phyloP scores from a whole-genome alignment of 805 yeast species.

The Schwanniomyces polymorphus region DNA sequence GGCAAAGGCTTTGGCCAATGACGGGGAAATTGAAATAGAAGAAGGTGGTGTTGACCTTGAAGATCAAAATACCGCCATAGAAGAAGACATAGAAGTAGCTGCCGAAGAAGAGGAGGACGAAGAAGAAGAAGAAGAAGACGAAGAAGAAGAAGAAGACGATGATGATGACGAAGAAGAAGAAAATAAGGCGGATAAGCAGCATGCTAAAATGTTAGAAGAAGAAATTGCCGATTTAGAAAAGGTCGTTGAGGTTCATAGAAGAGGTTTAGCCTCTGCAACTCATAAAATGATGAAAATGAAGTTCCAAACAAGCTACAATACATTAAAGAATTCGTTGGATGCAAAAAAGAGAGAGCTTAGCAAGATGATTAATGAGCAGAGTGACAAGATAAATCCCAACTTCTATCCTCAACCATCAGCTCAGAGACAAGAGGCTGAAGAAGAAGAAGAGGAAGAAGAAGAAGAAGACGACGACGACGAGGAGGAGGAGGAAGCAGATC shows the following conservation, averaged over 20 bases:
- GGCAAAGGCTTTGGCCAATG: constrained; percentile 52
- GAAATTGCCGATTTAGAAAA: constrained; percentile 79
- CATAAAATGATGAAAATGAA: constrained; percentile 87
- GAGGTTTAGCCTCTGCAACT: constrained; percentile 68
- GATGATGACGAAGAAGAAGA: constrained; percentile 52
- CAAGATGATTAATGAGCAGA: constrained; percentile 26
- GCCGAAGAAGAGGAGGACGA: constrained; percentile 56
- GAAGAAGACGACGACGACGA: constrained; percentile 27
- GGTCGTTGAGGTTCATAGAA: constrained; percentile 73
- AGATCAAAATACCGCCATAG: constrained; percentile 13
- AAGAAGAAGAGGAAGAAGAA: constrained; percentile 27
- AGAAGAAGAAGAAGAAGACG: constrained; percentile 56
- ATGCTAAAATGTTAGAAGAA: constrained; percentile 69
- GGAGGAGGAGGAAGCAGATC: constrained; percentile 26
- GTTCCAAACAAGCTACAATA: constrained; percentile 75
- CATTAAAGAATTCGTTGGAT: constrained; percentile 79
- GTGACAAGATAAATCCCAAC: constrained; percentile 18
- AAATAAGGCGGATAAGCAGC: constrained; percentile 50
- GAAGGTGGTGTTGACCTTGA: constrained; percentile 6
- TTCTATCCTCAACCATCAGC: constrained; percentile 7
- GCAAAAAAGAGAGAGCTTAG: constrained; percentile 68
- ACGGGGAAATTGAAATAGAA: constrained; percentile 14
- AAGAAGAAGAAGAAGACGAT: constrained; percentile 51
- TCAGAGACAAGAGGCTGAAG: constrained; percentile 14
- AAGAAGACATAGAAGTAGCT: constrained; percentile 45